Percentiles rank a stretch among this genome's conserved stretches.
Conservation (phyloP, 805 yeast genomes). For the Suhomyces faveliae region DNA sequence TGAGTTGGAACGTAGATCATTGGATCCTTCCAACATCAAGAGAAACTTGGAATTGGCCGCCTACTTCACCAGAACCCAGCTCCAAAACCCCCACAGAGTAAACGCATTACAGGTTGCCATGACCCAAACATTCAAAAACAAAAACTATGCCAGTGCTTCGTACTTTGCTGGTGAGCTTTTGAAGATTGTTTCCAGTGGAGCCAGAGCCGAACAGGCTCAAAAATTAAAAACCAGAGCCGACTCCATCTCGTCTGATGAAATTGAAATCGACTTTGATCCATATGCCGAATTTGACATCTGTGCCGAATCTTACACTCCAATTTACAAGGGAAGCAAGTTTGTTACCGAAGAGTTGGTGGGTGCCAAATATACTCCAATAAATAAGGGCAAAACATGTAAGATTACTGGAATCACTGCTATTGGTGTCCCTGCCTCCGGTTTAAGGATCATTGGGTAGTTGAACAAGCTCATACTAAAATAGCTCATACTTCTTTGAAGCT, state of each 20-base stretch:
- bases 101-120: conserved; percentile 94
- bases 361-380: conserved; percentile 75
- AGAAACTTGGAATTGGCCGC: conserved; percentile 95
- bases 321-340: conserved; percentile 69
- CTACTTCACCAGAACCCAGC: conserved; percentile 82
- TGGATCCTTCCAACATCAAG: conserved; percentile 68
- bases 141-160: conserved; percentile 85
- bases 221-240: conserved; percentile 82
- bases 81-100: conserved; percentile 78
- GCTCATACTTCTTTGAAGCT: too few species aligned
- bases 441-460: conserved; percentile 48
- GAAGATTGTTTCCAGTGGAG: conserved; percentile 64
- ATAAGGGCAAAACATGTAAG: conserved; percentile 75
- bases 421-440: conserved; percentile 92
- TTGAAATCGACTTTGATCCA: conserved; percentile 90
- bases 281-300: conserved; percentile 89
- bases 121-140: conserved; percentile 85
- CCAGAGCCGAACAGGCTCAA: conserved; percentile 85
- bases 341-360: conserved; percentile 85
- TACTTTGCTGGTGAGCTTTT: conserved; percentile 85
- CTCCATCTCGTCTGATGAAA: conserved; percentile 75
- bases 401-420: conserved; percentile 75
- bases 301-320: conserved; percentile 83
- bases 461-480: background rate
- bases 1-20: conserved; percentile 82